Evolutionary conservation across 2,329 filamentous ascomycete species (phyloP).

Genomic region (Talaromyces rugulosus): DNA sequence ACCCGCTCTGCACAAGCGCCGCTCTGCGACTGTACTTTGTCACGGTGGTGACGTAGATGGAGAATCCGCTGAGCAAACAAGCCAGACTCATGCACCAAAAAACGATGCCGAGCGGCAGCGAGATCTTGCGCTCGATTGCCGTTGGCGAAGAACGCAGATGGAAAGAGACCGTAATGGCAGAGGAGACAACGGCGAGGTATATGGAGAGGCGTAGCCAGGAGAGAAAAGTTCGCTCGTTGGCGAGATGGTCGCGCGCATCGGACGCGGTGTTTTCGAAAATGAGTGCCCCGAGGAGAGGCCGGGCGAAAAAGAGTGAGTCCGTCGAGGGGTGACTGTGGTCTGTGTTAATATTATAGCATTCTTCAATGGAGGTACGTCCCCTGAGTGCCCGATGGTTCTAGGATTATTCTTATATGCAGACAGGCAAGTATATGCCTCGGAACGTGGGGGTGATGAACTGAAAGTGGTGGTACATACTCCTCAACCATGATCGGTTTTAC

Average conservation of each 20-base stretch:
- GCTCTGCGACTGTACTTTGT: constrained; percentile 73
- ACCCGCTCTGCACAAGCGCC: constrained; percentile 87
- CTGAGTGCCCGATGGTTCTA: neutral
- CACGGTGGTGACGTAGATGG: constrained; percentile 81
- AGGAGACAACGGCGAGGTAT: constrained; percentile 84
- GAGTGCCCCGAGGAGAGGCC: constrained; percentile 55
- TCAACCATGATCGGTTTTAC: constrained; percentile 48
- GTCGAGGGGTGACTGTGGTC: constrained; percentile 25
- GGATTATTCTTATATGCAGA: neutral
- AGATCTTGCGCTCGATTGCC: constrained; percentile 67
- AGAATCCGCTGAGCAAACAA: constrained; percentile 72
- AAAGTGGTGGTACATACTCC: constrained; percentile 35
- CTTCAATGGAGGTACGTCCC: neutral
- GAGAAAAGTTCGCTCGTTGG: constrained; percentile 71
- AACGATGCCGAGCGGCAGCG: constrained; percentile 76
- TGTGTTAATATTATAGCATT: neutral
- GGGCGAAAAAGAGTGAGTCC: constrained; percentile 47
- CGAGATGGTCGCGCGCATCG: constrained; percentile 63
- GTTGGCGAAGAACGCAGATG: constrained; percentile 75
- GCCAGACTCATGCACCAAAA: constrained; percentile 80
- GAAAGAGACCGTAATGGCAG: constrained; percentile 90
- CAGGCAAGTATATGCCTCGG: neutral
- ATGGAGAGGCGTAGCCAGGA: constrained; percentile 85
- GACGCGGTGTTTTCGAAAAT: constrained; percentile 65
- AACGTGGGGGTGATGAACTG: neutral